phyloP scores from a whole-genome alignment of 805 yeast species.

The Cyberlindnera maritima region DNA sequence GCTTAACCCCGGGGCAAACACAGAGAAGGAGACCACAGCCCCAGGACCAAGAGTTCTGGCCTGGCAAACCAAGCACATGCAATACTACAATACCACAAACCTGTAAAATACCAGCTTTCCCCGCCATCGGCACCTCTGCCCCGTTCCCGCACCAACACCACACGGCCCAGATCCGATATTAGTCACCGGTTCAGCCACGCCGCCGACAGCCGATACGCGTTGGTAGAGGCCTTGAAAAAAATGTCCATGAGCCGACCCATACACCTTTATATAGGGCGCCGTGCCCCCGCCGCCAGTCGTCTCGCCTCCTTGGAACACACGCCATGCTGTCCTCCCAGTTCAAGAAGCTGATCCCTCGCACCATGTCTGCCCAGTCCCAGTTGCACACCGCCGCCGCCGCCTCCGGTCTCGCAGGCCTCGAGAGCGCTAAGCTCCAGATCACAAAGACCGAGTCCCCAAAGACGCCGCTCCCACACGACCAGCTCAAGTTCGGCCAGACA shows the following conservation, averaged over 20 bases:
- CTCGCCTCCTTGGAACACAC: neutral
- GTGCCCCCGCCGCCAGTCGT: no score
- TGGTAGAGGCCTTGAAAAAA: neutral
- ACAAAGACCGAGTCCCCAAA: constrained; percentile 49
- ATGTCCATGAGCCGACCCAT: neutral
- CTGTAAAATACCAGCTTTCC: no score
- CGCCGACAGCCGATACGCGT: constrained; percentile 6
- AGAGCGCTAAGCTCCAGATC: constrained; percentile 52
- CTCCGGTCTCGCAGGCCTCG: constrained; percentile 40
- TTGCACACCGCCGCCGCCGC: constrained; percentile 9
- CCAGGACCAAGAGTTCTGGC: no score
- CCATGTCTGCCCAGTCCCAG: constrained; percentile 3
- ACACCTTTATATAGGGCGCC: neutral
- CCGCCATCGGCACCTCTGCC: no score
- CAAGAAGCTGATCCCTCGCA: neutral
- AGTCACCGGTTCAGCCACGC: constrained; percentile 7
- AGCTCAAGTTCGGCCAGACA: constrained; percentile 66
- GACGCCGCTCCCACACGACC: constrained; percentile 52
- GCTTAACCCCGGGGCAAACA: neutral
- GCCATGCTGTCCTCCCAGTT: constrained; percentile 2
- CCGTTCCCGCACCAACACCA: no score
- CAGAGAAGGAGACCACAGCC: no score
- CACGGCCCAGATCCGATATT: neutral
- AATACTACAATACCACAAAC: neutral
- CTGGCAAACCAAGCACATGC: no score